These are phyloP conservation scores for Cucurbita moschata DNA, from an alignment of 306 rosid genomes.

Conservation along the genomic window DNA sequence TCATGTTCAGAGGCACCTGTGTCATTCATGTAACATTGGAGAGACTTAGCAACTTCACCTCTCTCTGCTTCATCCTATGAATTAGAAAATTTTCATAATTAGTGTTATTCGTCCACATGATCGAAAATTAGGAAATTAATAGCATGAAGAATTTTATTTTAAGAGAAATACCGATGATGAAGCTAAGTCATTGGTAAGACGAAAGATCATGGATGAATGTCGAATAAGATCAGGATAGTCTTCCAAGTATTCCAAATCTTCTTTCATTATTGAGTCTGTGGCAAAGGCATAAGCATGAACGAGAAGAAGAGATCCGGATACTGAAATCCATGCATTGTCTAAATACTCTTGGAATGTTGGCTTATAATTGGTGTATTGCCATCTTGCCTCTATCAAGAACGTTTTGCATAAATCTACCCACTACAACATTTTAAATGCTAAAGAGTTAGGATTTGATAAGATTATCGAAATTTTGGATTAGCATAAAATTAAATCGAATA, in stretches of 20 bases:
- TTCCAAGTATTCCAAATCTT: slow-evolving; percentile 2
- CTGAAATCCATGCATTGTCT: slow-evolving; percentile 18
- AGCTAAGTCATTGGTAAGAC: slow-evolving; percentile 17
- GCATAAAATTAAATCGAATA: too few relatives aligned
- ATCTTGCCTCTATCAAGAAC: slow-evolving; percentile 9
- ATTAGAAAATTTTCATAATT: too few relatives aligned
- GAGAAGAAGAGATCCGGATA: background rate
- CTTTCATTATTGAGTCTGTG: background rate
- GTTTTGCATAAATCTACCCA: slow-evolving; percentile 15
- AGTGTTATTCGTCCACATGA: background rate
- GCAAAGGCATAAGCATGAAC: slow-evolving; percentile 6
- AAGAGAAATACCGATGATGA: slow-evolving; percentile 4
- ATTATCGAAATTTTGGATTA: background rate
- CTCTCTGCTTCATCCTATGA: background rate
- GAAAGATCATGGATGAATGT: background rate
- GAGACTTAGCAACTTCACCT: slow-evolving; percentile 18
- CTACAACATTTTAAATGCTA: background rate
- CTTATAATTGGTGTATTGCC: slow-evolving; percentile 8
- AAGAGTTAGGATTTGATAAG: background rate
- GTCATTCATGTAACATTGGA: slow-evolving; percentile 30
- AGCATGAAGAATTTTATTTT: too few relatives aligned
- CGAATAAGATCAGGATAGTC: background rate
- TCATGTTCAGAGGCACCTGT: slow-evolving; percentile 7
- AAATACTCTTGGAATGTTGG: slow-evolving; percentile 14
- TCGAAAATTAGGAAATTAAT: too few relatives aligned